Conservation (phyloP, 108 stramenopile genomes). For the Bacterosira constricta region DNA sequence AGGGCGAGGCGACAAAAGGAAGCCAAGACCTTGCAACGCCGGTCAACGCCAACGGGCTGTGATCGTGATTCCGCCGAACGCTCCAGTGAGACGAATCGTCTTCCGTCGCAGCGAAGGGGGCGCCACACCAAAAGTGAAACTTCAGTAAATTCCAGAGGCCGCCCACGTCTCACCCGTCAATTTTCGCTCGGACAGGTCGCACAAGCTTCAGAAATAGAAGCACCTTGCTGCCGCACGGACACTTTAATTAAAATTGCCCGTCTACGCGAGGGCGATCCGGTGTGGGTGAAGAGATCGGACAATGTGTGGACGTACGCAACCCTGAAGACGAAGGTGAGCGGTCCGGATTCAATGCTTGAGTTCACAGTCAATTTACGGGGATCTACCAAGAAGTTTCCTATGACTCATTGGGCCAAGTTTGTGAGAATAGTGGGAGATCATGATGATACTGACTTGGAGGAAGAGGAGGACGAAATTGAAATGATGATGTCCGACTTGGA, state of each 20-base stretch:
- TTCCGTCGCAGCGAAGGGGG: no score
- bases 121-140: no score
- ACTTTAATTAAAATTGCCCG: not conserved
- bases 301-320: constrained; percentile 5
- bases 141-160: not conserved
- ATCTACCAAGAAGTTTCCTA: not conserved
- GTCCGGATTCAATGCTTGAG: not conserved
- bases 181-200: not conserved
- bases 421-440: not conserved
- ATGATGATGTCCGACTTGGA: no score
- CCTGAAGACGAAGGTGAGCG: not conserved
- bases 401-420: constrained; percentile 8
- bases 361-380: not conserved
- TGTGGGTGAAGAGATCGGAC: not conserved
- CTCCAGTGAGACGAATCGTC: no score
- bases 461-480: no score
- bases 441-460: not conserved
- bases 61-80: no score
- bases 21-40: no score
- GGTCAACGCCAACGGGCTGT: no score
- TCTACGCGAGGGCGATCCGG: not conserved
- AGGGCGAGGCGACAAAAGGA: no score
- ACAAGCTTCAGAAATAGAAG: not conserved
- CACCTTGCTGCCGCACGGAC: not conserved
- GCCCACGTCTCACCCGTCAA: not conserved